Evolutionary conservation across 768 basidiomycete genomes (phyloP).

Genomic region (Suillus subluteus): DNA sequence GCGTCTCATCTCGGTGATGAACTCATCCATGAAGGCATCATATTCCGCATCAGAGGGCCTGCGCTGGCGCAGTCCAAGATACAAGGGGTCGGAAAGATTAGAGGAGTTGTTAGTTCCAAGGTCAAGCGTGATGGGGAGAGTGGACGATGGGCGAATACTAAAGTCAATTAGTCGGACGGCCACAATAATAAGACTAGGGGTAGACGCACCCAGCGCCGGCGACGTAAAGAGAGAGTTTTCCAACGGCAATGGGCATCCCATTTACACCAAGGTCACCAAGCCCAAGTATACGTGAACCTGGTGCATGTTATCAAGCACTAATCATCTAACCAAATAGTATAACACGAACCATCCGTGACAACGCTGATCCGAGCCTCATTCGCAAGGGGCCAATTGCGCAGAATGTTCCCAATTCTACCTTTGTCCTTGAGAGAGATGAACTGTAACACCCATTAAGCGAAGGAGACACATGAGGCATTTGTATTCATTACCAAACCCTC

Average conservation of each 20-base stretch:
- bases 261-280: constrained; percentile 84
- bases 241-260: constrained; percentile 87
- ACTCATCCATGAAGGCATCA: constrained; percentile 89
- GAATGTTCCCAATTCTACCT: constrained; percentile 71
- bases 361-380: constrained; percentile 87
- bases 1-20: constrained; percentile 80
- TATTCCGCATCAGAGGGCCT: constrained; percentile 67
- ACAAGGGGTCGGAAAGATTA: constrained; percentile 84
- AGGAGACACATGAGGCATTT: constrained; percentile 6
- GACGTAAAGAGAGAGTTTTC: constrained; percentile 90
- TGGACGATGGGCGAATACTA: constrained; percentile 77
- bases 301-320: constrained; percentile 11
- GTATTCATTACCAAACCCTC: constrained; percentile 63
- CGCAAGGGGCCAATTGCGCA: constrained; percentile 72
- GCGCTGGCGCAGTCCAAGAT: constrained; percentile 81
- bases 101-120: constrained; percentile 86
- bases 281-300: constrained; percentile 87
- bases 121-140: constrained; percentile 85
- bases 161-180: constrained; percentile 3
- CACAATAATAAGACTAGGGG: constrained; percentile 2
- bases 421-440: constrained; percentile 84
- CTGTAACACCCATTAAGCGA: constrained; percentile 39
- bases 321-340: neutral
- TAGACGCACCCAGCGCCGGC: constrained; percentile 80
- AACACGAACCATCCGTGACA: constrained; percentile 79